phyloP scores from a whole-genome alignment of 768 basidiomycete genomes.

The Guyanaporus albipodus region DNA sequence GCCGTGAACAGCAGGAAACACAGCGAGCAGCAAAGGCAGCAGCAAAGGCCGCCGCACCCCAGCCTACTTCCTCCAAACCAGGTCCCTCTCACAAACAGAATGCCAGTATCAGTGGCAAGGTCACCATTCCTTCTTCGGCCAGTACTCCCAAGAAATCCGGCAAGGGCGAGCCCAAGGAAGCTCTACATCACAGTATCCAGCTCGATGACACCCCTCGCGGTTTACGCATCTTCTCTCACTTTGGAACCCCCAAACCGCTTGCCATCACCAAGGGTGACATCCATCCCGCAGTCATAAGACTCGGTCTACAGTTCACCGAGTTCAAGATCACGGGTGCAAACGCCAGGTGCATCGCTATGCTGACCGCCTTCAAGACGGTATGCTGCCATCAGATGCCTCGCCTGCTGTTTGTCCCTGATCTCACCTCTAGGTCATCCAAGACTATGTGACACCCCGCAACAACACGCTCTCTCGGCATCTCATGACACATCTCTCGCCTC shows the following conservation, averaged over 20 bases:
- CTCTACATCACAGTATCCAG: constrained; percentile 26
- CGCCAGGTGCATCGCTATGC: constrained; percentile 89
- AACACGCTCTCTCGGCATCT: constrained; percentile 88
- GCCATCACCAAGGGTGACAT: constrained; percentile 72
- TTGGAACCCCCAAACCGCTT: constrained; percentile 63
- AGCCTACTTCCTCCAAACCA: constrained; percentile 22
- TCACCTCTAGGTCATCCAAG: constrained; percentile 71
- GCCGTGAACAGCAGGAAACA: constrained; percentile 73
- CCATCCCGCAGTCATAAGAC: constrained; percentile 82
- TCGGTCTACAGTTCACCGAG: constrained; percentile 86
- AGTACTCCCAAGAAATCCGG: constrained; percentile 26
- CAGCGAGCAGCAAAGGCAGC: constrained; percentile 75
- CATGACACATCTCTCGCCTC: constrained; percentile 87
- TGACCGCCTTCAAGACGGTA: constrained; percentile 90
- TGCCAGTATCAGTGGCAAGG: constrained; percentile 21
- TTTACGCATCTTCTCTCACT: constrained; percentile 83
- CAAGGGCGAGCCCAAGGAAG: constrained; percentile 28
- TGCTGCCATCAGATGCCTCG: neutral
- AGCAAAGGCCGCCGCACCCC: constrained; percentile 34
- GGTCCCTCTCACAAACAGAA: constrained; percentile 28
- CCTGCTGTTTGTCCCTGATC: constrained; percentile 2
- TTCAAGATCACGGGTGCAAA: constrained; percentile 95
- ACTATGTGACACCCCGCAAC: constrained; percentile 82
- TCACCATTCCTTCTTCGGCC: constrained; percentile 8
- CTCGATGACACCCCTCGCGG: constrained; percentile 46